phyloP scores from a whole-genome alignment of 768 basidiomycete genomes.

The Boletales sp. region DNA sequence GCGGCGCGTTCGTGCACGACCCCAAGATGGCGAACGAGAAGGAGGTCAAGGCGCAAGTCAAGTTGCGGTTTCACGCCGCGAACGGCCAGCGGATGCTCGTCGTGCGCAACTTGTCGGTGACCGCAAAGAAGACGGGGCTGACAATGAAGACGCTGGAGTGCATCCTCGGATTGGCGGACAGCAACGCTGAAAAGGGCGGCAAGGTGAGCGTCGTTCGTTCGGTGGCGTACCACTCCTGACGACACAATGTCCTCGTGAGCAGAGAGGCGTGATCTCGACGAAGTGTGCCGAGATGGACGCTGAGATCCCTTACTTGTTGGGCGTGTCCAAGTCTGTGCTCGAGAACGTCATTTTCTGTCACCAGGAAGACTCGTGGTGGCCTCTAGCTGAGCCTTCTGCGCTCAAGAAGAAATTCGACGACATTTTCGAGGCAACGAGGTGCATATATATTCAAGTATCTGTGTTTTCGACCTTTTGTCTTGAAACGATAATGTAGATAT shows the following conservation, averaged over 20 bases:
- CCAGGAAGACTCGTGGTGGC: conserved; percentile 99
- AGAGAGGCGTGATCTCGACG: conserved; percentile 91
- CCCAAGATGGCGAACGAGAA: conserved; percentile 99
- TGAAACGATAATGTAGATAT: conserved; percentile 52
- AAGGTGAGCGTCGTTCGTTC: conserved; percentile 50
- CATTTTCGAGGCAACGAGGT: conserved; percentile 98
- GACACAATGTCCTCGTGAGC: not conserved
- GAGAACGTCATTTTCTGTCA: conserved; percentile 99
- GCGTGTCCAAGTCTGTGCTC: conserved; percentile 96
- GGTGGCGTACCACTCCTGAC: not conserved
- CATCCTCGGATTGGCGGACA: conserved; percentile 72
- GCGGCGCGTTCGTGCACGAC: conserved; percentile 98
- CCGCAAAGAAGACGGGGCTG: conserved; percentile 87
- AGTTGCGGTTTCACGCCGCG: conserved; percentile 86
- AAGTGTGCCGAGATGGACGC: conserved; percentile 96
- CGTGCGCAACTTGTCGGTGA: conserved; percentile 87
- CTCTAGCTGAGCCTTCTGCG: conserved; percentile 82
- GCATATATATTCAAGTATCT: conserved; percentile 11
- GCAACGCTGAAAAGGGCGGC: conserved; percentile 59
- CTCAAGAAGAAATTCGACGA: conserved; percentile 99
- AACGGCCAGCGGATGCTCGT: conserved; percentile 90
- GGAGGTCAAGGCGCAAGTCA: conserved; percentile 98
- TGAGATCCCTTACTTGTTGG: conserved; percentile 90
- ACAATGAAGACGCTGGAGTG: conserved; percentile 98
- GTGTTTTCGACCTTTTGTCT: not conserved